Evolutionary conservation across 371 early-diverging fungal species (phyloP).

Genomic region (Lichtheimia ornata): DNA sequence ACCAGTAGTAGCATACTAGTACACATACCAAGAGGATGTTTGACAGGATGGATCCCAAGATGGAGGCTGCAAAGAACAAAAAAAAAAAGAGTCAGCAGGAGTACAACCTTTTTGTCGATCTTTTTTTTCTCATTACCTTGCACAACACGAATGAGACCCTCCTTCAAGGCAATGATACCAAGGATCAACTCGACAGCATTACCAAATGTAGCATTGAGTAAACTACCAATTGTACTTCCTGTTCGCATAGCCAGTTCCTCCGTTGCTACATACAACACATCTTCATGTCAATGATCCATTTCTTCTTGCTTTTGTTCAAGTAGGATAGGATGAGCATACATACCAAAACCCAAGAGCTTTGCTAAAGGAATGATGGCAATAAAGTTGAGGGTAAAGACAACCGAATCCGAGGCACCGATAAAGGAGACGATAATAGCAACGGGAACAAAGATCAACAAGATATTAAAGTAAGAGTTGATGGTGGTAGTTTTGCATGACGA

Average conservation of each 20-base stretch:
- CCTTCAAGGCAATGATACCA: slow-evolving; percentile 77
- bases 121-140: slow-evolving; percentile 51
- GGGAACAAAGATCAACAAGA: slow-evolving; percentile 75
- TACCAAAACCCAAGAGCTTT: slow-evolving; percentile 56
- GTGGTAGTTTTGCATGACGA: slow-evolving; percentile 37
- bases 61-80: too few relatives aligned
- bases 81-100: slow-evolving; percentile 1
- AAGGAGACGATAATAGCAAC: slow-evolving; percentile 71
- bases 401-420: slow-evolving; percentile 55
- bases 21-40: slow-evolving; percentile 70
- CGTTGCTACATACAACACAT: slow-evolving; percentile 24
- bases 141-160: slow-evolving; percentile 79
- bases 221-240: slow-evolving; percentile 39
- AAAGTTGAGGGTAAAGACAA: slow-evolving; percentile 82
- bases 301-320: not conserved
- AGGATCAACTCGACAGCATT: slow-evolving; percentile 87
- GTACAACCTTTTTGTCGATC: not conserved
- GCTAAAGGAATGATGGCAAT: slow-evolving; percentile 90
- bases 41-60: slow-evolving; percentile 83
- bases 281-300: not conserved
- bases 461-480: slow-evolving; percentile 59
- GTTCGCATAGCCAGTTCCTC: slow-evolving; percentile 44
- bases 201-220: slow-evolving; percentile 55
- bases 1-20: not conserved
- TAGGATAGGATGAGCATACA: slow-evolving; percentile 1